phyloP scores from a whole-genome alignment of 1,284 basidiomycete genomes.

The Heterobasidion occidentale region DNA sequence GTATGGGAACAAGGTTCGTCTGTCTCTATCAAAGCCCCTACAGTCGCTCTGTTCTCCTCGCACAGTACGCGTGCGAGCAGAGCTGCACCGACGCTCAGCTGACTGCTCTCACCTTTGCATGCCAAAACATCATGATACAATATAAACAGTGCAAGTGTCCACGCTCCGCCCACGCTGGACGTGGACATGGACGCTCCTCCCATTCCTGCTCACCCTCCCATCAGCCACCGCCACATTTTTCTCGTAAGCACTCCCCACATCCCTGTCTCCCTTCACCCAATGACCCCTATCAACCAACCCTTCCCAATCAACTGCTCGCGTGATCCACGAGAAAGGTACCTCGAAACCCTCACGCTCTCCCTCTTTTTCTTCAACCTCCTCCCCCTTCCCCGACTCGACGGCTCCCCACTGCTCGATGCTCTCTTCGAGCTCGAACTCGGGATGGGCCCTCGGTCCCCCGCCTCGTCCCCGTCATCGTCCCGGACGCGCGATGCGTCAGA shows the following conservation, averaged over 20 bases:
- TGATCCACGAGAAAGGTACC: constrained; percentile 37
- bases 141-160: constrained; percentile 42
- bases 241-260: constrained; percentile 28
- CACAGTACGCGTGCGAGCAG: too few relatives aligned
- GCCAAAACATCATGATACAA: too few relatives aligned
- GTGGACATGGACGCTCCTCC: neutral
- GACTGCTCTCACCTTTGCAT: too few relatives aligned
- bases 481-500: too few relatives aligned
- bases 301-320: neutral
- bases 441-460: too few relatives aligned
- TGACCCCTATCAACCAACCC: neutral
- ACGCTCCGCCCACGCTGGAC: constrained; percentile 33
- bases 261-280: constrained; percentile 7
- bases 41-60: neutral
- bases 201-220: neutral
- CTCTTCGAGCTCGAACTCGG: constrained; percentile 18
- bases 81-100: too few relatives aligned
- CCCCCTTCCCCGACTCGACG: constrained; percentile 58
- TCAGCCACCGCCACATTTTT: constrained; percentile 29
- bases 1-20: constrained; percentile 60
- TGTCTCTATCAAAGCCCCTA: neutral
- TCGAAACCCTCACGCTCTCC: constrained; percentile 53
- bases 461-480: too few relatives aligned
- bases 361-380: constrained; percentile 69
- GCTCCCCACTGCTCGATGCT: constrained; percentile 38